A percentile compares a stretch with the other conserved stretches of the same genome.
These are phyloP conservation scores for Dictyostelium intermedium DNA, from an alignment of 78 protist genomes.

Conservation along the genomic window DNA sequence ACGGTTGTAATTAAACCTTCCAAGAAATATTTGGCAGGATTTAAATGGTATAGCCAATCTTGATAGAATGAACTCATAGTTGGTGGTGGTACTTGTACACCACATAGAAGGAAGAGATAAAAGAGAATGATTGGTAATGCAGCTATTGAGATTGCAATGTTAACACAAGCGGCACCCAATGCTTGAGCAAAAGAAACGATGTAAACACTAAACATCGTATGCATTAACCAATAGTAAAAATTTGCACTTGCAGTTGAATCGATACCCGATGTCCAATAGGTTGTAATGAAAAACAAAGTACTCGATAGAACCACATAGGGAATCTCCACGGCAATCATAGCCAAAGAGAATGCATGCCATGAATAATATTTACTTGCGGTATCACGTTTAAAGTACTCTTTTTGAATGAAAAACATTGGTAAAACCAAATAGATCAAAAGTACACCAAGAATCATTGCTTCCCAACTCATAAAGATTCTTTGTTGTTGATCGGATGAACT, in stretches of 20 bases:
- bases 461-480: slow-evolving; percentile 60
- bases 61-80: slow-evolving; percentile 26
- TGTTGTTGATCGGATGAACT: slow-evolving; percentile 63
- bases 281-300: slow-evolving; percentile 38
- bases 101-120: slow-evolving; percentile 53
- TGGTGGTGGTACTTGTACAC: slow-evolving; percentile 55
- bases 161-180: slow-evolving; percentile 50
- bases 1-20: slow-evolving; percentile 73
- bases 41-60: slow-evolving; percentile 50
- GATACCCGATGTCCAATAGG: slow-evolving; percentile 64
- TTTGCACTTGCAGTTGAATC: background rate
- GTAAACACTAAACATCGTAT: slow-evolving; percentile 19
- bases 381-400: slow-evolving; percentile 67
- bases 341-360: slow-evolving; percentile 53
- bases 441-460: slow-evolving; percentile 42
- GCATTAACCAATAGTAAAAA: slow-evolving; percentile 61
- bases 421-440: slow-evolving; percentile 31
- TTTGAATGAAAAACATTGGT: slow-evolving; percentile 68
- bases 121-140: slow-evolving; percentile 39
- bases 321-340: slow-evolving; percentile 56
- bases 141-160: slow-evolving; percentile 24
- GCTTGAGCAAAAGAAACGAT: slow-evolving; percentile 69
- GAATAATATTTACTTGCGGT: slow-evolving; percentile 49
- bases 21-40: slow-evolving; percentile 48
- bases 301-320: slow-evolving; percentile 41